Evolutionary conservation across 495 filamentous ascomycete species (phyloP), one percentile per base, ranked within the genome.

Genomic region (Halenospora varia): DNA sequence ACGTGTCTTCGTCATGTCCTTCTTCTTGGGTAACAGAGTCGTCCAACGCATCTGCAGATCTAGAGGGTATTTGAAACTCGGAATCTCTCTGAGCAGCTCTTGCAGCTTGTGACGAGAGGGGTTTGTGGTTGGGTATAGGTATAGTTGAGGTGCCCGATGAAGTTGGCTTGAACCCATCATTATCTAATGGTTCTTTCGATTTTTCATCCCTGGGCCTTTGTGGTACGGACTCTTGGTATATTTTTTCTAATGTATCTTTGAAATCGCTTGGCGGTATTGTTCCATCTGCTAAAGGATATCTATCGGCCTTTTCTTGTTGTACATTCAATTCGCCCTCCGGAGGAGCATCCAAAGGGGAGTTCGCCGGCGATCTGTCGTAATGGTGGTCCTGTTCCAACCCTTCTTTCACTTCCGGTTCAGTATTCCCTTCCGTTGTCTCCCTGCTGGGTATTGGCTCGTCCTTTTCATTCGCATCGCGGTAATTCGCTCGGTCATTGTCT

Each of bases 1-100:
- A 86, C 19, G 77, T 76, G 65, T 90, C 84, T 62, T 81, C 75
- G 51, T 78, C 74, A 35, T 75, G 71, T 50, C 74, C 81, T 65
- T 58, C 48, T n/a, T 25, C 51, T n/a, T 65, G 68, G 3, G 15
- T 10, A 2, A 48, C 15, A 60, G 56, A 66, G 61, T 55, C 64
- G 1, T 68, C 64, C 8, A 72, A 67, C 10, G 62, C 64, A 29
- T 75, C 72, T 17, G 73, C 73, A 10, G 73, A 64, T 19, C 63
- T 50, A 11, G 73, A 70, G 9, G 85, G 85, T 40, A 88, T 81
- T 54, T 82, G 82, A 18, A 66, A 60, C 57, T 87, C 82, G 9
- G 75, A 72, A 56, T 81, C 66, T 48, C 73, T 69, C 63, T 84
- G 82, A n/a, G 78, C 62, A 24, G 63, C 66, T 44, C 71, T 73